These are phyloP conservation scores for Xylariaceae sp. DNA, from an alignment of 2,329 filamentous ascomycete genomes.

Conservation along the genomic window DNA sequence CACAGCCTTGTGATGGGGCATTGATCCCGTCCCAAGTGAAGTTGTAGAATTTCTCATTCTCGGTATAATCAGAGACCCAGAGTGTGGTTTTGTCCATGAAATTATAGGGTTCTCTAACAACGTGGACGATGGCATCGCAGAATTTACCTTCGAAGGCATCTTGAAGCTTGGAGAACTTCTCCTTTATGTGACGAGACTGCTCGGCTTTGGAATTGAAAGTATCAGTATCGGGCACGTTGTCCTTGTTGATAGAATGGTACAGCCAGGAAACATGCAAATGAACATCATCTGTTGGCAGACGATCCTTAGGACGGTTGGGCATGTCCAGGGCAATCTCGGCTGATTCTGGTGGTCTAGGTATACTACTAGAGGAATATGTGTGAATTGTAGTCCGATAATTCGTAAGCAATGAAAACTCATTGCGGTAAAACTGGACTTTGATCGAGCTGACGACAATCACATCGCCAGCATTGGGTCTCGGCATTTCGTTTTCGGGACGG, in stretches of 20 bases:
- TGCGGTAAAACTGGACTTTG: constrained; percentile 40
- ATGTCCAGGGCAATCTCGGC: constrained; percentile 30
- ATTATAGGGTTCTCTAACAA: constrained; percentile 52
- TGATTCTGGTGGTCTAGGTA: constrained; percentile 36
- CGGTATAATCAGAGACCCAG: constrained; percentile 80
- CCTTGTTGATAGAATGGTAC: constrained; percentile 41
- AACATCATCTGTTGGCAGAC: constrained; percentile 26
- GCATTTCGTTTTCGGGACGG: constrained; percentile 44
- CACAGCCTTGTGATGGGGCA: constrained; percentile 26
- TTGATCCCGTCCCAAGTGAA: constrained; percentile 32
- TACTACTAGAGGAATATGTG: constrained; percentile 36
- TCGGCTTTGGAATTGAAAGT: constrained; percentile 38
- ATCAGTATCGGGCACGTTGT: constrained; percentile 34
- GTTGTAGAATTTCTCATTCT: constrained; percentile 60
- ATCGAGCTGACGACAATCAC: constrained; percentile 58
- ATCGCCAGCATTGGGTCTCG: constrained; percentile 49
- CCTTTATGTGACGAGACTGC: constrained; percentile 38
- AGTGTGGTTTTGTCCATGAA: constrained; percentile 49
- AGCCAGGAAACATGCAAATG: constrained; percentile 44
- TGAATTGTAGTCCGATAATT: constrained; percentile 38
- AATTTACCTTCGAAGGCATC: constrained; percentile 55
- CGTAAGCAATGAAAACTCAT: constrained; percentile 40
- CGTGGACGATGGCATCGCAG: constrained; percentile 67
- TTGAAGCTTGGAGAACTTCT: constrained; percentile 62
- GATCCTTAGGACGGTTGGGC: constrained; percentile 3